Evolutionary conservation across 202 grass and related monocot species (phyloP), one percentile per base, ranked within the genome.

Genomic region (Digitaria exilis): DNA sequence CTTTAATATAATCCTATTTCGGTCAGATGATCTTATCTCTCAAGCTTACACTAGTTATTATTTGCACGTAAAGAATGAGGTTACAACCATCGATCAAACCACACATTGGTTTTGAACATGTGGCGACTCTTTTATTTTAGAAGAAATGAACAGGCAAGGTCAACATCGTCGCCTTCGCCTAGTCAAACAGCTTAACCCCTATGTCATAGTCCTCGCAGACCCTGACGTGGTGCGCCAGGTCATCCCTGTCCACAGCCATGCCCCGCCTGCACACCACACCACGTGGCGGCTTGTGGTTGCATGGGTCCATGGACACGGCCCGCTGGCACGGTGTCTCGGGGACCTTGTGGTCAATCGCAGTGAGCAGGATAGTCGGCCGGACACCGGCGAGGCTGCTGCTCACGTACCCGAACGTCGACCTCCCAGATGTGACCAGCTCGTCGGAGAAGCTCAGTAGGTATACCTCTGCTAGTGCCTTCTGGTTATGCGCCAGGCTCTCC

Each of bases 381-480:
- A 85, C 56, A 9, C 87, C 85, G 0, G 87, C 87, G 54, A 97
- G 83, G 57, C 83, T 79, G 34, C 91, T 82, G 82, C 84, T 82
- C 56, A 90, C 64, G 77, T 94, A 94, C 43, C 94, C 94, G 72
- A 94, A 97, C 21, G 94, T 97, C 1, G 89, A 94, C 39, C 35
- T 54, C 18, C 84, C 72, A 4, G 71, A 79, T 2, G 87, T 92
- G 52, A 97, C 50, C 52, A 97, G 72, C 73, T 71, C 82, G 28
- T 92, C 91, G 0, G 75, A 82, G 74, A 94, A 90, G 75, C 91
- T 89, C 43, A 97, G 73, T 66, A 94, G 80, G 80, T 87, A 92
- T 45, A 97, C 85, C 89, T 97, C 91, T 0, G 91, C 85, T 1
- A 90, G 60, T 25, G 91, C 94, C 77, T 74, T 97, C 55, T 83